Percentiles rank a stretch among this genome's conserved stretches.
Conservation (phyloP, 1,284 basidiomycete species). For the Dichomitus squalens region DNA sequence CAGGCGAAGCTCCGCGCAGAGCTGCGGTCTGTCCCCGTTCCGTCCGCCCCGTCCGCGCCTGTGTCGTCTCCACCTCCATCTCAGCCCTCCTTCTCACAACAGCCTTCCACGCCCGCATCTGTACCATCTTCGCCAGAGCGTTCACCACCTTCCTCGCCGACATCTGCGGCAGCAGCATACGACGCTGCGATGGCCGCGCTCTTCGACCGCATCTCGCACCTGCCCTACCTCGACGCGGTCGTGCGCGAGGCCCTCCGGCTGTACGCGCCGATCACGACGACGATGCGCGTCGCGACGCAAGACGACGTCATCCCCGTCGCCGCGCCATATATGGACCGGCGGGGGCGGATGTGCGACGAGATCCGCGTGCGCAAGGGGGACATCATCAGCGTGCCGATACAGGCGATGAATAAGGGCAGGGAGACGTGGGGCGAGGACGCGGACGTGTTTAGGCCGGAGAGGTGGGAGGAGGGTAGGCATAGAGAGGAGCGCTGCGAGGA, state of each 20-base stretch:
- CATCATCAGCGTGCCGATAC: slow-evolving; percentile 63
- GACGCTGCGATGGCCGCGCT: slow-evolving; percentile 7
- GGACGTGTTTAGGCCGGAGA: slow-evolving; percentile 63
- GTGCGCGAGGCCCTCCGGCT: slow-evolving; percentile 70
- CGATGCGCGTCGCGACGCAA: slow-evolving; percentile 58
- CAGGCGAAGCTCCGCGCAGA: slow-evolving; percentile 65
- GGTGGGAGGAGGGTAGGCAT: slow-evolving; percentile 45
- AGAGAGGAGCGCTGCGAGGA: slow-evolving; percentile 29
- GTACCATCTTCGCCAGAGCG: slow-evolving; percentile 1
- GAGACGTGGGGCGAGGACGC: slow-evolving; percentile 75
- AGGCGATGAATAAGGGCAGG: slow-evolving; percentile 61
- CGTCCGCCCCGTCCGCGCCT: no score
- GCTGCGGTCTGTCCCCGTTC: slow-evolving; percentile 34
- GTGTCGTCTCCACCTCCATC: neutral
- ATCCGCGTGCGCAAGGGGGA: slow-evolving; percentile 58
- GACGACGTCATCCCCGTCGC: slow-evolving; percentile 62
- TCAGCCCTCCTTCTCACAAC: neutral
- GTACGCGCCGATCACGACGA: slow-evolving; percentile 64
- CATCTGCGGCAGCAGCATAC: neutral
- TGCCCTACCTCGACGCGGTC: slow-evolving; percentile 60
- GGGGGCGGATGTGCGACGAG: slow-evolving; percentile 36
- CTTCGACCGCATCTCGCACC: slow-evolving; percentile 36
- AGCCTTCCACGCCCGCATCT: slow-evolving; percentile 17
- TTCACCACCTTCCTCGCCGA: neutral
- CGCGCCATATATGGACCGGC: slow-evolving; percentile 32